Percentiles rank a stretch among this genome's conserved stretches.
Evolutionary conservation across 768 basidiomycete species (phyloP).

Genomic region (Strobilomyces dryophilus): DNA sequence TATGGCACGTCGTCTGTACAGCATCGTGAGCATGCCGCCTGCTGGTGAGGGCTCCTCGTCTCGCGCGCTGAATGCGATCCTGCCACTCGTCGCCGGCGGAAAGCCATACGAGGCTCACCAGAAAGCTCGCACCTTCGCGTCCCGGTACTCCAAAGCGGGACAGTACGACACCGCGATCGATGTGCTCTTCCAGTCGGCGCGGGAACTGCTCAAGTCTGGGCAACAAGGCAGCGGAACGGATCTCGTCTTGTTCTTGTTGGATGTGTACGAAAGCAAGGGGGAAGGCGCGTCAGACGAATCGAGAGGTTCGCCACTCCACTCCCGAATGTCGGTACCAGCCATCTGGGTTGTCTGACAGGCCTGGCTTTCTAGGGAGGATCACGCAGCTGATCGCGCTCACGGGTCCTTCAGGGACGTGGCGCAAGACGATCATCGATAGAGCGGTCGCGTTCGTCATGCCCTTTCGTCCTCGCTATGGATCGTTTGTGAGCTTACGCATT

Average conservation of each 20-base stretch:
- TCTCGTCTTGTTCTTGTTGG: slow-evolving; percentile 72
- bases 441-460: slow-evolving; percentile 63
- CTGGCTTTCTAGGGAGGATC: slow-evolving; percentile 57
- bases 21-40: slow-evolving; percentile 16
- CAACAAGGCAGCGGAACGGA: slow-evolving; percentile 91
- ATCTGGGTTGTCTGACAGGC: not conserved
- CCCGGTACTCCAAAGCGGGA: slow-evolving; percentile 75
- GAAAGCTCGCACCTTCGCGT: slow-evolving; percentile 93
- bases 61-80: slow-evolving; percentile 69
- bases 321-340: not conserved
- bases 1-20: not conserved
- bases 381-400: slow-evolving; percentile 90
- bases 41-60: slow-evolving; percentile 41
- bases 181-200: slow-evolving; percentile 86
- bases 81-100: slow-evolving; percentile 64
- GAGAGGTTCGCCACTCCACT: slow-evolving; percentile 54
- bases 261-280: slow-evolving; percentile 74
- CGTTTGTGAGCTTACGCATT: slow-evolving; percentile 15
- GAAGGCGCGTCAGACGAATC: slow-evolving; percentile 73
- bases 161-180: slow-evolving; percentile 87
- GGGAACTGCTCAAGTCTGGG: slow-evolving; percentile 82
- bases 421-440: slow-evolving; percentile 85
- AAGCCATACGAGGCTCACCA: slow-evolving; percentile 93
- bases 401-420: slow-evolving; percentile 77
- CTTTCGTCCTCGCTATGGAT: slow-evolving; percentile 1